Evolutionary conservation across 345 rosid genomes (phyloP), one percentile per base, ranked within the genome.

Genomic region (Hypericum androsaemum): DNA sequence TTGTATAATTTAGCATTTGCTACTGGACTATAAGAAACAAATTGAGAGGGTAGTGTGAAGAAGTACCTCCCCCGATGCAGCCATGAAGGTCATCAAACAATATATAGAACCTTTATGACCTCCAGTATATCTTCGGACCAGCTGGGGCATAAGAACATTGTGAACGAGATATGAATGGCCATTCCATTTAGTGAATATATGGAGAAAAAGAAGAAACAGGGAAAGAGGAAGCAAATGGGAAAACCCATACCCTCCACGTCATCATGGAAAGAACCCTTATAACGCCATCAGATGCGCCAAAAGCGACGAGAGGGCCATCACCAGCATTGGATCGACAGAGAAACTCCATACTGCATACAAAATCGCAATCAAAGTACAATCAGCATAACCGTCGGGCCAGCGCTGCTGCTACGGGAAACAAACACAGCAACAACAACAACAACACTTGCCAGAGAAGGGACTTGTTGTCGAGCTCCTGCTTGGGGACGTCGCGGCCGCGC

Each of bases 221-320:
- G 45, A 39, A 58, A 48, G 41, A 35, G 22, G 15, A 58, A 37
- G n/a, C 37, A 53, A 42, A 35, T 60, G 55, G 44, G 50, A 8
- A 58, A 56, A 35, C 12, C 46, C 41, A 84, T 64, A 92, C 98
- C 98, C 79, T 92, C 98, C 98, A 92, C 41, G 97, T 77, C 71
- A 88, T 88, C 97, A 92, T 92, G 60, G 98, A 92, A 66, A 92
- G 94, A 73, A 92, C 98, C 70, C 98, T 83, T 50, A 92, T 88
- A 58, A 92, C 89, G 58, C 98, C 98, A 77, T 88, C 98, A 16
- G 98, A 81, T 74, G 86, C 80, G 63, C 98, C 98, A 73, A 88
- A 92, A 50, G 98, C 98, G 72, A 92, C 90, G 57, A 88, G 89
- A 57, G 98, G 97, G 64, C 89, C 90, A 68, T 92, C 97, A 50